Evolutionary conservation across 2,329 filamentous ascomycete genomes (phyloP), one percentile per base, ranked within the genome.

Genomic region (Monilinia polystroma): DNA sequence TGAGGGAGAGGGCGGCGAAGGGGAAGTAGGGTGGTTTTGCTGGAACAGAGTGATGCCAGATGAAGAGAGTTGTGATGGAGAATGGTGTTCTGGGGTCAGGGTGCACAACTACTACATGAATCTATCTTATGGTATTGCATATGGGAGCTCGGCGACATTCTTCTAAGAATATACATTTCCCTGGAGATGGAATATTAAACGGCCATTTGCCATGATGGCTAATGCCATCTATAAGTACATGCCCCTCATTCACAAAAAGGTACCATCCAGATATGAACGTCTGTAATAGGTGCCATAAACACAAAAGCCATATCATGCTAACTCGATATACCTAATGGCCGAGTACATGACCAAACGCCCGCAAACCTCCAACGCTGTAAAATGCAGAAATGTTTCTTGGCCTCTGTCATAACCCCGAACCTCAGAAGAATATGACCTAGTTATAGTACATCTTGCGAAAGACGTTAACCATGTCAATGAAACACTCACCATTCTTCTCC

Each of bases 1-100:
- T 68, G 63, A 68, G 29, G 32, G 57, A 74, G 16, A 71, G 72
- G 63, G 72, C 72, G 41, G 66, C 67, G 60, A 71, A 56, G 14
- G 67, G 66, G 43, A 72, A 64, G 38, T 66, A 66, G 1, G 52
- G 55, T 4, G 64, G 32, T 7, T 38, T 23, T 58, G n/a, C 18
- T 41, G 54, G 54, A 43, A 41, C 29, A 66, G 60, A 62, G 10
- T 53, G 32, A 64, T 64, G 23, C 20, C 32, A 18, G 49, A n/a
- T 38, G 29, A 23, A 20, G 14, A 51, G 43, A 47, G 32, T 35
- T 2, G 49, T 60, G 29, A 47, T 35, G 51, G 62, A 14, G 18
- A 45, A 45, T 12, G 53, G 53, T 20, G 43, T 64, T 54, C 35
- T 23, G 14, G 43, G 12, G 4, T 26, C n/a, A 12, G n/a, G 20